Evolutionary conservation across 305 asterid genomes (phyloP).

Genomic region (Nicotiana rustica): DNA sequence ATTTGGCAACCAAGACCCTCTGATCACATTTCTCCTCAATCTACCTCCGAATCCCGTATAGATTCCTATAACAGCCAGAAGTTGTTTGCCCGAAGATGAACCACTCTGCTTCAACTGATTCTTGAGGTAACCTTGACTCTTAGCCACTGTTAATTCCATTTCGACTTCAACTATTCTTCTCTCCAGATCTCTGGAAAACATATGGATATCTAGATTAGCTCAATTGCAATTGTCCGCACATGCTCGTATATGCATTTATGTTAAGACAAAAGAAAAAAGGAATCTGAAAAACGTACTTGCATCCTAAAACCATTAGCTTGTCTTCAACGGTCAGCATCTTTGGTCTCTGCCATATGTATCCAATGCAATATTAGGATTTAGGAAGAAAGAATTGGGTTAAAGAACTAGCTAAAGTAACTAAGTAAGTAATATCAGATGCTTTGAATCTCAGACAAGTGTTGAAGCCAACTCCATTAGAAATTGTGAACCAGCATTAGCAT

Average conservation of each 20-base stretch:
- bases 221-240: conserved; percentile 26
- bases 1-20: conserved; percentile 90
- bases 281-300: conserved; percentile 66
- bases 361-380: conserved; percentile 34
- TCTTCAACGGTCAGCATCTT: conserved; percentile 87
- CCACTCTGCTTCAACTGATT: conserved; percentile 63
- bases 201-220: not conserved
- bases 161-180: conserved; percentile 87
- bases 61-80: conserved; percentile 92
- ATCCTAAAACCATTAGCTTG: conserved; percentile 82
- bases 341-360: conserved; percentile 61
- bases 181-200: conserved; percentile 60
- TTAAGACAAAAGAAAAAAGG: conserved; percentile 24
- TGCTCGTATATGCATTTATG: not conserved
- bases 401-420: not conserved
- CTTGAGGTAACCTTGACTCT: conserved; percentile 95
- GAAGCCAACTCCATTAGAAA: conserved; percentile 11
- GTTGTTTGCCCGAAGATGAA: conserved; percentile 61
- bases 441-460: conserved; percentile 24
- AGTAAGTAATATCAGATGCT: not conserved
- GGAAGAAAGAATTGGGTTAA: not conserved
- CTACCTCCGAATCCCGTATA: conserved; percentile 92
- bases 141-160: conserved; percentile 94
- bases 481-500: conserved; percentile 7
- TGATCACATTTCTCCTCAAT: conserved; percentile 70